Evolutionary conservation across 371 early-diverging fungal genomes (phyloP), one percentile per base, ranked within the genome.

Genomic region (Lichtheimia ornata): DNA sequence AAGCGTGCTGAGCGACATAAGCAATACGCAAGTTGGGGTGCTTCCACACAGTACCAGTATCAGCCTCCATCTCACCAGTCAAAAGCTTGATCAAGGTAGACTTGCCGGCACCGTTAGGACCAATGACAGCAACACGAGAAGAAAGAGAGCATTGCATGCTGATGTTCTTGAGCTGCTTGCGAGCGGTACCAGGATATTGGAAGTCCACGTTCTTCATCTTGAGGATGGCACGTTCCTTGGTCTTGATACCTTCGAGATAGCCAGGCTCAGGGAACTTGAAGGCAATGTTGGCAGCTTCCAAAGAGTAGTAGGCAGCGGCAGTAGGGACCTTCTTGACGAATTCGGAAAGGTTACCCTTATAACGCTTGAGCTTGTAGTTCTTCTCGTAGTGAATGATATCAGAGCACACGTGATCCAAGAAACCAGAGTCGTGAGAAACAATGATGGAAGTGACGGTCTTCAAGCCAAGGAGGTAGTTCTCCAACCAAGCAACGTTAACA

Each of bases 1-100:
- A 91, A 56, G 91, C 91, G 60, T 94, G 93, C 76, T 96, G 94
- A 27, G 94, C 91, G 57, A 94, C 93, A 68, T 94, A 94, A 30
- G 88, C 93, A 68, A 91, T 86, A 63, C 93, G 90, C 62, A 91
- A 78, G 73, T 88, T 88, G 35, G 90, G 90, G 68, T 91, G 91
- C 81, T 88, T 89, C 83, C 83, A 85, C 57, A 92, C 88, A 57
- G 87, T 79, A 74, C 91, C 83, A 35, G 70, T 64, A 50, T 84
- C 69, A 50, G 91, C 82, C 44, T 84, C 83, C 20, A 88, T 77
- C 67, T 91, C 90, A 67, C 91, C 91, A 56, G 92, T 90, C 67
- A 95, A 68, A 42, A 92, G 72, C 84, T 95, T 95, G 81, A 95
- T 88, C 68, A 92, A 67, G 4, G 92, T 92, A 41, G 87, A 86